phyloP scores from a whole-genome alignment of 306 rosid genomes.

The Coriaria nepalensis region DNA sequence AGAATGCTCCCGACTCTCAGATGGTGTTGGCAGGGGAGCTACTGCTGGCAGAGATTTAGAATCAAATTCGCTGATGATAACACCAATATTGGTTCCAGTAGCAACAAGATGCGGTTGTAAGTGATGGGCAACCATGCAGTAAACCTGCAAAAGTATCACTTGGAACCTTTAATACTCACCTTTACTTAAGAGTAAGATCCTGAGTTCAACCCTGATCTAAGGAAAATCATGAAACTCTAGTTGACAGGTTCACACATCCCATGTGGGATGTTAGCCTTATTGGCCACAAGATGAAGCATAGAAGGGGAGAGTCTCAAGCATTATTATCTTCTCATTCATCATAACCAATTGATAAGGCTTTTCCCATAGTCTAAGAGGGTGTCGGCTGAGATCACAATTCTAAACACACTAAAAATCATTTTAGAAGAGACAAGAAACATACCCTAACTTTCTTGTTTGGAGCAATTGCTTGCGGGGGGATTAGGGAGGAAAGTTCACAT shows the following conservation, averaged over 20 bases:
- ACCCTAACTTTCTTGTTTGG: slow-evolving; percentile 94
- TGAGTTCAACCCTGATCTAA: too few relatives aligned
- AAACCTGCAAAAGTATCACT: slow-evolving; percentile 44
- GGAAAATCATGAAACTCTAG: too few relatives aligned
- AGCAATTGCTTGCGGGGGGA: slow-evolving; percentile 84
- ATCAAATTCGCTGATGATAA: slow-evolving; percentile 89
- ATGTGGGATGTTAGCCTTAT: too few relatives aligned
- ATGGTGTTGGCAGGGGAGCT: slow-evolving; percentile 76
- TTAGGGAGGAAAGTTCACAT: slow-evolving; percentile 82
- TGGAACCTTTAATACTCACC: too few relatives aligned
- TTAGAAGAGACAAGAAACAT: slow-evolving; percentile 16
- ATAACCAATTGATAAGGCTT: too few relatives aligned
- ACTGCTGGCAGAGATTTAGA: slow-evolving; percentile 94
- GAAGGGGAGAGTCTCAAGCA: too few relatives aligned
- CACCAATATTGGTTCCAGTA: slow-evolving; percentile 93
- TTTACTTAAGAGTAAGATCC: too few relatives aligned
- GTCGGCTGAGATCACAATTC: too few relatives aligned
- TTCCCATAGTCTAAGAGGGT: too few relatives aligned
- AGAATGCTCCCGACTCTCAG: slow-evolving; percentile 85
- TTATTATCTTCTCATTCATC: too few relatives aligned
- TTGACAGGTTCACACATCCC: too few relatives aligned
- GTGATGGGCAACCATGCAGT: slow-evolving; percentile 89
- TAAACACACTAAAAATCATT: not conserved
- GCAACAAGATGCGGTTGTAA: slow-evolving; percentile 98
- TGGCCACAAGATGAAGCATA: too few relatives aligned